Conservation (phyloP, 805 yeast species). For the Pichia californica region DNA sequence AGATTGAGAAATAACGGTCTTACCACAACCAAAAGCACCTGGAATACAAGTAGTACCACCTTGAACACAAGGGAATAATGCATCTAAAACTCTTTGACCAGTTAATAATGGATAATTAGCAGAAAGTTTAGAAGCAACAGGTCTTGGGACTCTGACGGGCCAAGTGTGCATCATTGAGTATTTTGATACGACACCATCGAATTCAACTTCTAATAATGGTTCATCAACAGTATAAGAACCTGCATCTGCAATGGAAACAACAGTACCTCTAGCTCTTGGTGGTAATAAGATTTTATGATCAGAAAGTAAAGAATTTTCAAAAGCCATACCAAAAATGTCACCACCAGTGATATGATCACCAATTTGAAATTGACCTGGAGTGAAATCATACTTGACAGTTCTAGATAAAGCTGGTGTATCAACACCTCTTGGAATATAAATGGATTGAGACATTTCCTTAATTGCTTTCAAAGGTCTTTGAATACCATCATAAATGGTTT, state of each 20-base stretch:
- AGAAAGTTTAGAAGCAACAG: slow-evolving; percentile 87
- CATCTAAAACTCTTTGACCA: slow-evolving; percentile 97
- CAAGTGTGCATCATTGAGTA: slow-evolving; percentile 97
- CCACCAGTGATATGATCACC: slow-evolving; percentile 99
- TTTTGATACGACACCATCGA: slow-evolving; percentile 72
- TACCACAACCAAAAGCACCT: slow-evolving; percentile 99
- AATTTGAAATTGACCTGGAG: slow-evolving; percentile 68
- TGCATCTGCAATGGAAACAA: slow-evolving; percentile 78
- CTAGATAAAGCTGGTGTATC: slow-evolving; percentile 94
- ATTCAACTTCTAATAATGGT: slow-evolving; percentile 86
- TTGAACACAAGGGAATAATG: slow-evolving; percentile 98
- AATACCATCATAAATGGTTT: slow-evolving; percentile 98
- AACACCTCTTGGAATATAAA: slow-evolving; percentile 98
- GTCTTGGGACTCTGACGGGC: slow-evolving; percentile 99
- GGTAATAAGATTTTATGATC: slow-evolving; percentile 95
- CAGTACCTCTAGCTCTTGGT: slow-evolving; percentile 98
- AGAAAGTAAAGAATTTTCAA: slow-evolving; percentile 85
- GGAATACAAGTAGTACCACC: slow-evolving; percentile 99
- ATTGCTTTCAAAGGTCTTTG: slow-evolving; percentile 97
- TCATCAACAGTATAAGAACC: slow-evolving; percentile 93
- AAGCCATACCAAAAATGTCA: slow-evolving; percentile 90
- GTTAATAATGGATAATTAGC: slow-evolving; percentile 95
- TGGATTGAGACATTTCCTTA: slow-evolving; percentile 79
- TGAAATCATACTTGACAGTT: slow-evolving; percentile 75
- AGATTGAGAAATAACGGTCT: slow-evolving; percentile 41